Evolutionary conservation across 768 basidiomycete species (phyloP).

Genomic region (Suillus bovinus): DNA sequence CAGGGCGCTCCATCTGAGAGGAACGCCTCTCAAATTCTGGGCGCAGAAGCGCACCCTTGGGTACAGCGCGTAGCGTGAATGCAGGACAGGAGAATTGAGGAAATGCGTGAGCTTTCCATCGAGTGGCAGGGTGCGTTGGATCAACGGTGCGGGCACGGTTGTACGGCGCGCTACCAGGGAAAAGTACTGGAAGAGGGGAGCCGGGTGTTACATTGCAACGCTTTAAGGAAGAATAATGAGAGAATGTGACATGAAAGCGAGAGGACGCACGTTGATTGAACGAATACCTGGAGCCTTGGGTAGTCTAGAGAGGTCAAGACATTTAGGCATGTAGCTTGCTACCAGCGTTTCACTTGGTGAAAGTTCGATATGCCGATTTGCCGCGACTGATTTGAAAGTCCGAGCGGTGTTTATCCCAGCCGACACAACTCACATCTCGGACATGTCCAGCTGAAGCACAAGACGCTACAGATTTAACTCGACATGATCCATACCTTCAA

Average conservation of each 20-base stretch:
- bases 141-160: background rate
- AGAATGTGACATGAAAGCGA: background rate
- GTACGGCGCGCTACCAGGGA: background rate
- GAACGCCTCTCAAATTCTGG: background rate
- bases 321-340: slow-evolving; percentile 12
- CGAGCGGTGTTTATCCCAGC: too few relatives aligned
- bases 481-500: too few relatives aligned
- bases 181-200: slow-evolving; percentile 9
- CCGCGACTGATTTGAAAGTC: too few relatives aligned
- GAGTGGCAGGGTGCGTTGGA: slow-evolving; percentile 11
- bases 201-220: slow-evolving; percentile 7
- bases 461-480: too few relatives aligned
- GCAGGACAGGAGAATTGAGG: slow-evolving; percentile 7
- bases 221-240: background rate
- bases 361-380: too few relatives aligned
- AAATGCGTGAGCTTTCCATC: background rate
- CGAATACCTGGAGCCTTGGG: slow-evolving; percentile 12
- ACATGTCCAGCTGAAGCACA: too few relatives aligned
- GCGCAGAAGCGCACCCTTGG: slow-evolving; percentile 7
- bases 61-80: slow-evolving; percentile 7
- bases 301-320: slow-evolving; percentile 16
- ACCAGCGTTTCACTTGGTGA: background rate
- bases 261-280: slow-evolving; percentile 1
- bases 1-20: background rate
- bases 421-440: too few relatives aligned